Base-by-base conservation (phyloP, 2,329 filamentous ascomycete species). In the Teratosphaeria pseudoeucalypti region DNA sequence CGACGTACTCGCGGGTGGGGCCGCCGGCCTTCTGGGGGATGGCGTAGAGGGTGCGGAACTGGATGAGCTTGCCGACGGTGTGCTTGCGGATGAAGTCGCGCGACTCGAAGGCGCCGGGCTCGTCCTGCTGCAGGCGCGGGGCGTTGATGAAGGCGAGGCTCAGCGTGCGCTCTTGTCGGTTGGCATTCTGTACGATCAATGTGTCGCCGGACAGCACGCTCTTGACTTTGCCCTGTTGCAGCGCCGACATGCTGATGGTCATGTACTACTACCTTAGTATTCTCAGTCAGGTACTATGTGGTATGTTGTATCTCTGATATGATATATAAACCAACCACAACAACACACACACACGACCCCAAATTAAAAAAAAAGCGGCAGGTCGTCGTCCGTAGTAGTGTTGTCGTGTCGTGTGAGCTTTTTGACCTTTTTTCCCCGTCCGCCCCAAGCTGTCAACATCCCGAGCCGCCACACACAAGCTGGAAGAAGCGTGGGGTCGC, bases 151-250 rank as follows among this genome's bases (percentile, higher is more conserved):
- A 97, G 68, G 94, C 94, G 65, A 99, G 81, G 71, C 91, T 95
- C 68, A 99, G 82, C 57, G 83, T 89, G 69, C 90, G 88, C 78
- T 97, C 94, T 74, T 87, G 84, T 65, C 84, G 81, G 39, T 89
- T 87, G 73, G 95, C 92, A 75, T 89, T 90, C 68, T 87, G 85
- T 70, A 97, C 79, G 65, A 97, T 80, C 68, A 97, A 78, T 32
- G 92, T 96, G 79, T 97, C 94, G 70, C 94, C 94, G 71, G 92
- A 96, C 71, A 95, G 80, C 67, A 96, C 90, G 73, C 88, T 90
- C 82, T 99, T 99, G 76, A 97, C 92, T 70, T 86, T 88, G 73
- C 86, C 81, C 78, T 82, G 59, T 52, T 63, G 56, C 27, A 54
- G 54, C 12, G 57, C 55, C 16, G 62, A 56, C 62, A 64, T 64